phyloP scores from a whole-genome alignment of 164 flowering plant species.

The Stephania japonica region DNA sequence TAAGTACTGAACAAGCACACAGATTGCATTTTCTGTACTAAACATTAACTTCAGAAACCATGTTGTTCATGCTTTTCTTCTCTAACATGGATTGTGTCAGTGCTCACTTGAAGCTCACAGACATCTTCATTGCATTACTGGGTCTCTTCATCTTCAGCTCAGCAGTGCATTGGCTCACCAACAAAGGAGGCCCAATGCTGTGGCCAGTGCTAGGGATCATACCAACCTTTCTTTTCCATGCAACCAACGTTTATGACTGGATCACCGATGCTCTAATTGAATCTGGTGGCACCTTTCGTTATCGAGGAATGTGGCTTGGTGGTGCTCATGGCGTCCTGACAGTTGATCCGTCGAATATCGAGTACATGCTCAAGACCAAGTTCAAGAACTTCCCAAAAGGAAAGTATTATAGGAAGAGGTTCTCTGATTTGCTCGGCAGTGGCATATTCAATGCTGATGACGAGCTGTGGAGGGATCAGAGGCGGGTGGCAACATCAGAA shows the following conservation, averaged over 20 bases:
- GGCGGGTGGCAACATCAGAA: slow-evolving; percentile 44
- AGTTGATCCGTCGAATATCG: slow-evolving; percentile 48
- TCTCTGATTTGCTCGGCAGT: slow-evolving; percentile 57
- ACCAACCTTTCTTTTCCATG: slow-evolving; percentile 37
- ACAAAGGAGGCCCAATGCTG: slow-evolving; percentile 61
- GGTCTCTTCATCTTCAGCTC: slow-evolving; percentile 42
- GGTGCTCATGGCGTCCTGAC: slow-evolving; percentile 44
- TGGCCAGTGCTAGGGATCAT: slow-evolving; percentile 68
- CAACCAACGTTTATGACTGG: slow-evolving; percentile 36
- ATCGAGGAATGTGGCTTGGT: slow-evolving; percentile 45
- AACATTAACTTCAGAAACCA: too few species aligned
- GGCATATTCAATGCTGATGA: slow-evolving; percentile 80
- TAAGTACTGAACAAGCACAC: too few species aligned
- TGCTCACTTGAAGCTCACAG: slow-evolving; percentile 22
- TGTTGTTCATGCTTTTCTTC: background rate
- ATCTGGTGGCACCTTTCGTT: slow-evolving; percentile 42
- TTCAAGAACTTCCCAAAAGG: slow-evolving; percentile 84
- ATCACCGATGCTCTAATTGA: slow-evolving; percentile 25
- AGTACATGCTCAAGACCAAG: slow-evolving; percentile 66
- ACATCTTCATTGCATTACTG: slow-evolving; percentile 31
- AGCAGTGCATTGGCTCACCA: slow-evolving; percentile 27
- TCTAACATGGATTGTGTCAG: background rate
- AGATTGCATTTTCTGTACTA: too few species aligned
- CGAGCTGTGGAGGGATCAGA: slow-evolving; percentile 52
- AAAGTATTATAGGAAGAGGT: slow-evolving; percentile 43